Conservation (phyloP, 768 basidiomycete genomes). For the Lactarius deliciosus region DNA sequence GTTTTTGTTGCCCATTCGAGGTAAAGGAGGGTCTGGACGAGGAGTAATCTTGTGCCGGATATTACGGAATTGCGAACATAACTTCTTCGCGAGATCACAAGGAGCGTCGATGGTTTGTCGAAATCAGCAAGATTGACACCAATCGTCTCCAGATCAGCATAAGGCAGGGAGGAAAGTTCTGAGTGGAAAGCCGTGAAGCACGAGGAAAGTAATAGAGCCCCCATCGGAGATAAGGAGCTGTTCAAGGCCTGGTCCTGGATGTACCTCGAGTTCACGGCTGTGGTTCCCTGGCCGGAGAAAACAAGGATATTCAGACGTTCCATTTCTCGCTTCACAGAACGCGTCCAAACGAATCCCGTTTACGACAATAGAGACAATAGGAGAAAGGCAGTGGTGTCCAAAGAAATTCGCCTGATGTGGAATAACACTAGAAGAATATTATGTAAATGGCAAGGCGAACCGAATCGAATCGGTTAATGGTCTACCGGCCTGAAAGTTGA, state of each 20-base stretch:
- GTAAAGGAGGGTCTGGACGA: slow-evolving; percentile 54
- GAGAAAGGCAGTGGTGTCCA: neutral
- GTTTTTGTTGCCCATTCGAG: slow-evolving; percentile 42
- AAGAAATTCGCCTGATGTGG: too few relatives aligned
- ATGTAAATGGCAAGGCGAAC: too few relatives aligned
- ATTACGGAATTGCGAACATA: slow-evolving; percentile 50
- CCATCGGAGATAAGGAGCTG: slow-evolving; percentile 45
- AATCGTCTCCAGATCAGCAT: slow-evolving; percentile 36
- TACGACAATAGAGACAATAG: neutral
- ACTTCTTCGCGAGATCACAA: slow-evolving; percentile 38
- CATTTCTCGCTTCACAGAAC: neutral
- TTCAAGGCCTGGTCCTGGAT: slow-evolving; percentile 42
- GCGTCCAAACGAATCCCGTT: neutral
- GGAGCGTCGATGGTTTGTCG: slow-evolving; percentile 39
- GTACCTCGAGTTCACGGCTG: slow-evolving; percentile 36
- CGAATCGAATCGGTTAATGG: too few relatives aligned
- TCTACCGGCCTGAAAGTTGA: too few relatives aligned
- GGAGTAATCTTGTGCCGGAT: slow-evolving; percentile 48
- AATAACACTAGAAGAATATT: too few relatives aligned
- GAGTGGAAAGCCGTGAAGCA: slow-evolving; percentile 50
- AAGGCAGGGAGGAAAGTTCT: slow-evolving; percentile 50
- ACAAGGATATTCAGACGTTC: slow-evolving; percentile 42
- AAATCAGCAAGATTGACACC: slow-evolving; percentile 47
- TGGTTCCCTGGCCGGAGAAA: slow-evolving; percentile 58
- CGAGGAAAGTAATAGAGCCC: slow-evolving; percentile 47